Percentiles rank a stretch among this genome's conserved stretches.
These are phyloP conservation scores for Dictyostelium purpureum DNA, from an alignment of 78 protist genomes.

Conservation along the genomic window DNA sequence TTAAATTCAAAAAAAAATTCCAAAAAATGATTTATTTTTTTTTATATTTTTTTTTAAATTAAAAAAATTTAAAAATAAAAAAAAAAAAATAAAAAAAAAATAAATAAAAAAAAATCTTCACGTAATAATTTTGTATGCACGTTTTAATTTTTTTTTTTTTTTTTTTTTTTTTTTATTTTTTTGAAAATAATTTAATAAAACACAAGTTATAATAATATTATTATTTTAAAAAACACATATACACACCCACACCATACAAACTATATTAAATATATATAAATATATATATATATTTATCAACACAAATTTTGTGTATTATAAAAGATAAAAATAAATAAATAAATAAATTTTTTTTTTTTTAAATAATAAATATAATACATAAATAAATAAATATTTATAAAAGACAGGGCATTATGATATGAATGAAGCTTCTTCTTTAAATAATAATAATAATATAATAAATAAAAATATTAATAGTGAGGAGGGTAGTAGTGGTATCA, in stretches of 20 bases:
- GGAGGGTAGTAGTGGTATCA: background rate
- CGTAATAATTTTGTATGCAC: too few relatives aligned
- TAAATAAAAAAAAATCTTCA: too few relatives aligned
- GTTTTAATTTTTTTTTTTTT: background rate
- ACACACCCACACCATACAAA: background rate
- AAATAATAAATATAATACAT: background rate
- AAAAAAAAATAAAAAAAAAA: background rate
- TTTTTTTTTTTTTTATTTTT: background rate
- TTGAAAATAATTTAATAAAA: background rate
- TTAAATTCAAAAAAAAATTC: too few relatives aligned
- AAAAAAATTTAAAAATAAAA: background rate
- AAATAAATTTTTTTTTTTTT: background rate
- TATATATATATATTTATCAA: too few relatives aligned
- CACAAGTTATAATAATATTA: too few relatives aligned
- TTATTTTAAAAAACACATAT: too few relatives aligned
- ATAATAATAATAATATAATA: background rate
- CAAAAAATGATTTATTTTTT: background rate
- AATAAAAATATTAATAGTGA: background rate
- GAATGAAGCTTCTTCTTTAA: background rate
- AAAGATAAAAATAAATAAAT: too few relatives aligned
- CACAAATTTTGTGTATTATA: background rate
- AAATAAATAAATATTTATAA: too few relatives aligned
- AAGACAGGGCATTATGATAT: background rate
- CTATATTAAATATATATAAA: too few relatives aligned
- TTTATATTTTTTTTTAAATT: background rate